phyloP scores from a whole-genome alignment of 805 yeast genomes.

The Yamadazyma takamatsuzukensis region DNA sequence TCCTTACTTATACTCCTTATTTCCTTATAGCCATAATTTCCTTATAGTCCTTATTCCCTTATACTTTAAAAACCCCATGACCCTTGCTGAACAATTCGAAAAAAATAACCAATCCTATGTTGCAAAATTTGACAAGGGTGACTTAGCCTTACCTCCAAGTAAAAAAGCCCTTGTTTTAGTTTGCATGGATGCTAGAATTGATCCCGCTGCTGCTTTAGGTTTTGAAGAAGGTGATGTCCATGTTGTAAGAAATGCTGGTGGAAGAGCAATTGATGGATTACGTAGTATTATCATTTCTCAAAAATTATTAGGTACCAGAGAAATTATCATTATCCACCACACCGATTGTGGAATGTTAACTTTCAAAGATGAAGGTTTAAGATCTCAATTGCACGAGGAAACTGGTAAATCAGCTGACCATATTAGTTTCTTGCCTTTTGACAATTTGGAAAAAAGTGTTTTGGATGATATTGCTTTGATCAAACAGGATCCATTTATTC shows the following conservation, averaged over 20 bases:
- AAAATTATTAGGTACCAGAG: constrained; percentile 36
- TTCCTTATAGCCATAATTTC: too few relatives aligned
- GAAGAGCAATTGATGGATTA: constrained; percentile 37
- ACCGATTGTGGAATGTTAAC: constrained; percentile 46
- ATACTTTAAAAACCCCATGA: too few relatives aligned
- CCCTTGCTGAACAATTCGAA: constrained; percentile 22
- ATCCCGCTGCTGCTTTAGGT: constrained; percentile 34
- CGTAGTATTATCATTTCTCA: constrained; percentile 39
- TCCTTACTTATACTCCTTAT: too few relatives aligned
- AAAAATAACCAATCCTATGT: constrained; percentile 20
- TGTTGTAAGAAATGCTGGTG: constrained; percentile 44
- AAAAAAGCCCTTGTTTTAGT: constrained; percentile 31
- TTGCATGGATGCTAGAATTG: constrained; percentile 42
- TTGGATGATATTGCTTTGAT: constrained; percentile 31
- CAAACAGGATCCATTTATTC: constrained; percentile 24
- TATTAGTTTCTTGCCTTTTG: constrained; percentile 31
- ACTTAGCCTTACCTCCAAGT: constrained; percentile 35
- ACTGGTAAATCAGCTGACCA: constrained; percentile 27
- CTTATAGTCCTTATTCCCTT: too few relatives aligned
- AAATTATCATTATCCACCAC: constrained; percentile 37
- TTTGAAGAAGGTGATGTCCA: constrained; percentile 41
- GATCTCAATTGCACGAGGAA: constrained; percentile 25
- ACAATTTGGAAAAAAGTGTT: constrained; percentile 31
- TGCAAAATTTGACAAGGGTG: constrained; percentile 23
- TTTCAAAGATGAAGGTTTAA: constrained; percentile 27